Base-by-base conservation (phyloP, 805 yeast genomes). In the Cyberlindnera americana region DNA sequence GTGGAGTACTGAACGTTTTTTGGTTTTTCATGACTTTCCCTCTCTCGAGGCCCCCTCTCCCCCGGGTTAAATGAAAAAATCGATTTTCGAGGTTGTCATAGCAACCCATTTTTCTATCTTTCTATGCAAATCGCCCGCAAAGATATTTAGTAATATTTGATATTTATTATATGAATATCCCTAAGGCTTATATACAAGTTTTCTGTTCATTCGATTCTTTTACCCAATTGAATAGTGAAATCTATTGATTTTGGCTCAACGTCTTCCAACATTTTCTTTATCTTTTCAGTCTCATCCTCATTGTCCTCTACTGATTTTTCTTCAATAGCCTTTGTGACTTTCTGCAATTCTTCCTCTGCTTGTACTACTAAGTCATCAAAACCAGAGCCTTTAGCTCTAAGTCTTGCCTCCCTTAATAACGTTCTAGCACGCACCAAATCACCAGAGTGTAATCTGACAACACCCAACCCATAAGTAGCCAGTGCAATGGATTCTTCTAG, bases 381-480 rank as follows among this genome's bases (percentile, higher is more conserved):
- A 11, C 81, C 82, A 41, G 82, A 70, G 13, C 80, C 81, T 49
- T 72, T 71, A 1, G 95, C 89, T 43, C 88, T 67, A 19, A 78
- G 69, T 24, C 86, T 71, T 0, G 95, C 78, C 56, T 84, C 89
- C 6, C 81, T 66, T 33, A 90, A 65, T 19, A 75, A 64, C 29
- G 77, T 67, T 47, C 75, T 77, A 0, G 95, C 89, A 39, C 70
- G 62, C 2, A 67, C 71, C 40, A 74, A 67, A 10, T 79, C 64
- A 1, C 81, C 75, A 33, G 67, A 55, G 50, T 85, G 86, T n/a
- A 82, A 61, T 31, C 75, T 71, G 10, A 87, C 71, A 5, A 89
- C 95, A 2, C 96, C 98, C 29, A 86, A 67, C 0, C 96, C 95
- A 56, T 84, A 90, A 0, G 88, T 78, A 0, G 95, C 78, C 57